Evolutionary conservation across 352 stramenopile genomes (phyloP).

Genomic region (Saprolegnia diclina): DNA sequence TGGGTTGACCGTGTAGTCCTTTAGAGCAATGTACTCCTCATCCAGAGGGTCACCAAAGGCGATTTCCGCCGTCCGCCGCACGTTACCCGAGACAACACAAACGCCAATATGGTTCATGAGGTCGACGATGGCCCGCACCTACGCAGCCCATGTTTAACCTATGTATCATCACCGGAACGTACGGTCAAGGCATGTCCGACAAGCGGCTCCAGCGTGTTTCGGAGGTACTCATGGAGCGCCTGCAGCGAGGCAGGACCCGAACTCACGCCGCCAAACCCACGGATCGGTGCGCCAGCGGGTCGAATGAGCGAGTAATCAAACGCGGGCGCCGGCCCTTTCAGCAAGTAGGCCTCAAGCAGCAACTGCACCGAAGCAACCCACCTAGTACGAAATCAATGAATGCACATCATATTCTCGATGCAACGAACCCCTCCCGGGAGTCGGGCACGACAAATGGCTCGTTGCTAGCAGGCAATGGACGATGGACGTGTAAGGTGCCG

Average conservation of each 20-base stretch:
- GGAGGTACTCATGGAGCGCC: slow-evolving; percentile 60
- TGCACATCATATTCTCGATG: neutral
- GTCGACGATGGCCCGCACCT: slow-evolving; percentile 80
- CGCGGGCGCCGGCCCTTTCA: slow-evolving; percentile 31
- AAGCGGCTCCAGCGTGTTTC: slow-evolving; percentile 46
- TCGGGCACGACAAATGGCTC: slow-evolving; percentile 44
- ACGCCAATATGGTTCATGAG: slow-evolving; percentile 89
- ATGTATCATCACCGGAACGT: neutral
- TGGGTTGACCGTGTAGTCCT: slow-evolving; percentile 88
- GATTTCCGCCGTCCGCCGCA: slow-evolving; percentile 90
- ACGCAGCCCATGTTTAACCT: neutral
- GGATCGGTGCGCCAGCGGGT: slow-evolving; percentile 74
- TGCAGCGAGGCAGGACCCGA: slow-evolving; percentile 73
- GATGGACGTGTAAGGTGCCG: slow-evolving; percentile 43
- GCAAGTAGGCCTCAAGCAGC: slow-evolving; percentile 85
- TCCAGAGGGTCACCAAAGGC: slow-evolving; percentile 87
- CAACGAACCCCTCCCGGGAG: slow-evolving; percentile 45
- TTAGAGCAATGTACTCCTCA: slow-evolving; percentile 86
- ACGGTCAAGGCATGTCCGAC: slow-evolving; percentile 49
- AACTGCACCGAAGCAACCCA: slow-evolving; percentile 84
- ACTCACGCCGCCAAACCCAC: slow-evolving; percentile 87
- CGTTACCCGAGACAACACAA: slow-evolving; percentile 90
- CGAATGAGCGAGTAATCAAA: slow-evolving; percentile 87
- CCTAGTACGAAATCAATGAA: slow-evolving; percentile 13
- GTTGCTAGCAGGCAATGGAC: slow-evolving; percentile 27